Conservation (phyloP, 768 basidiomycete species). For the Auricularia cornea region DNA sequence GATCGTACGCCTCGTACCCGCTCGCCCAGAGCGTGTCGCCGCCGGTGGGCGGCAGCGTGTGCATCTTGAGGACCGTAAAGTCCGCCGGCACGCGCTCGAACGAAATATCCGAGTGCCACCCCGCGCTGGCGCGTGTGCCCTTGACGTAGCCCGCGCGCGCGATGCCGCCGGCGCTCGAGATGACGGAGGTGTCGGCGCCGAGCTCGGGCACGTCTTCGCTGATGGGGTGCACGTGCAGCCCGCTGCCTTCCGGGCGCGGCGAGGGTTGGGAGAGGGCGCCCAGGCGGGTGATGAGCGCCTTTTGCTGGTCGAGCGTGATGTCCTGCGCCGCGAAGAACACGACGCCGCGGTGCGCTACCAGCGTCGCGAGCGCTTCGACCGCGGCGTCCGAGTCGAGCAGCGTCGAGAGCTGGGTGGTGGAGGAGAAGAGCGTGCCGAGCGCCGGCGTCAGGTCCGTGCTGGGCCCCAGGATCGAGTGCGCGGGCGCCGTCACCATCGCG, state of each 20-base stretch:
- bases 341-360: slow-evolving; percentile 42
- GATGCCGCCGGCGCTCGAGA: slow-evolving; percentile 37
- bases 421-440: slow-evolving; percentile 47
- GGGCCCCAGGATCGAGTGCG: neutral
- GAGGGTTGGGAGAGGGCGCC: slow-evolving; percentile 27
- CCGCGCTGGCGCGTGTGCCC: slow-evolving; percentile 30
- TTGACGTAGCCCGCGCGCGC: slow-evolving; percentile 26
- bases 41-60: slow-evolving; percentile 21
- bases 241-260: slow-evolving; percentile 34
- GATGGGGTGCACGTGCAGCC: slow-evolving; percentile 49
- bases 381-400: slow-evolving; percentile 45
- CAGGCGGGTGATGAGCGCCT: slow-evolving; percentile 37
- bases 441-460: slow-evolving; percentile 36
- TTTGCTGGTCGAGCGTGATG: slow-evolving; percentile 42
- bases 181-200: slow-evolving; percentile 46
- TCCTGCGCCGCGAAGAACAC: slow-evolving; percentile 56
- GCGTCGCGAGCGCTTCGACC: slow-evolving; percentile 44
- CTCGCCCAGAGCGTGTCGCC: slow-evolving; percentile 32
- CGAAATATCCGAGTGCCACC: slow-evolving; percentile 53
- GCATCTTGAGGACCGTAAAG: slow-evolving; percentile 39
- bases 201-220: slow-evolving; percentile 41
- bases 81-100: slow-evolving; percentile 55
- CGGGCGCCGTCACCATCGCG: neutral
- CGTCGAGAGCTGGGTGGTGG: slow-evolving; percentile 37
- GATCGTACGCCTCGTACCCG: slow-evolving; percentile 57